Evolutionary conservation across 805 yeast species (phyloP).

Genomic region (Candida railenensis): DNA sequence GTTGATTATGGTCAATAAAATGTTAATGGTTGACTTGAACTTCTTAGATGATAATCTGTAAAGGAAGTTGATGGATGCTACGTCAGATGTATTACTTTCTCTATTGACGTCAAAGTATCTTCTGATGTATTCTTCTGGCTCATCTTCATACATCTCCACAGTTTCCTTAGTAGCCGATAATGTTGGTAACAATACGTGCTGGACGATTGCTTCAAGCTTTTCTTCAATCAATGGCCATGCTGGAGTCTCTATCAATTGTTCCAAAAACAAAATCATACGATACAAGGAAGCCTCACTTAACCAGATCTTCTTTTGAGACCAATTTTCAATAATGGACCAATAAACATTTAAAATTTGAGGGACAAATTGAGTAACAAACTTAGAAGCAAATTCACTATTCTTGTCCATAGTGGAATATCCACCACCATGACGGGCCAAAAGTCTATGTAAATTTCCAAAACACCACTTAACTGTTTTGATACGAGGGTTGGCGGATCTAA

Average conservation of each 20-base stretch:
- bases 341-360: conserved; percentile 43
- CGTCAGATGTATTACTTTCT: conserved; percentile 48
- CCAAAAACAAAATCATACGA: conserved; percentile 44
- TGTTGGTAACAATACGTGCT: conserved; percentile 41
- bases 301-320: conserved; percentile 41
- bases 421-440: conserved; percentile 44
- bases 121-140: conserved; percentile 45
- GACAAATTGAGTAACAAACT: conserved; percentile 36
- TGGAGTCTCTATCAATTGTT: conserved; percentile 39
- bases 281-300: conserved; percentile 38
- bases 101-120: conserved; percentile 46
- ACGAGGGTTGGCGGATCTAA: conserved; percentile 39
- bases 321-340: conserved; percentile 41
- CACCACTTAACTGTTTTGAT: conserved; percentile 45
- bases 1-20: conserved; percentile 30
- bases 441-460: conserved; percentile 41
- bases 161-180: conserved; percentile 37
- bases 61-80: conserved; percentile 49
- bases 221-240: conserved; percentile 36
- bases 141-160: conserved; percentile 44
- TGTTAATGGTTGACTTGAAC: conserved; percentile 37
- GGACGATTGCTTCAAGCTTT: conserved; percentile 39
- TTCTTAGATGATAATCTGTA: conserved; percentile 36
- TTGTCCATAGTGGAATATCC: conserved; percentile 35
- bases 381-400: conserved; percentile 26